A percentile compares a stretch with the other conserved stretches of the same genome.
These are phyloP conservation scores for Antitrichia curtipendula DNA, from an alignment of 225 moss, liverwort and hornwort species.

Conservation along the genomic window DNA sequence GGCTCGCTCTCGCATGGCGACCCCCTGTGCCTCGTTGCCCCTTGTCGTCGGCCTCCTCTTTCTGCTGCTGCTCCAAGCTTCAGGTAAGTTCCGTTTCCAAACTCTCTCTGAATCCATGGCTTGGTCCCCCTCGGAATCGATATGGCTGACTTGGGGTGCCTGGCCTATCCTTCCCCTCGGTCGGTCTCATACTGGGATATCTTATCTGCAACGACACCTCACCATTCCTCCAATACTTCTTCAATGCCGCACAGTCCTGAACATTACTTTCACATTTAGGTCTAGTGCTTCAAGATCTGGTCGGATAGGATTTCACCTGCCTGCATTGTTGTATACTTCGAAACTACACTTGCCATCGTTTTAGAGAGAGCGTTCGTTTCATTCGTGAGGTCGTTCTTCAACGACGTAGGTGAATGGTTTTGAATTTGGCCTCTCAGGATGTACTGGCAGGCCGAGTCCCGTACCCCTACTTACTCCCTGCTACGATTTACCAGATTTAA, in stretches of 20 bases:
- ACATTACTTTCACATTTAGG: neutral
- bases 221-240: neutral
- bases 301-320: neutral
- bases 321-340: neutral
- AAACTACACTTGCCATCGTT: neutral
- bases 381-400: neutral
- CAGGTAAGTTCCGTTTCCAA: neutral
- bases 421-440: neutral
- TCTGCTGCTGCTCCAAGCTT: constrained; percentile 1
- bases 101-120: neutral
- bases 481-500: neutral
- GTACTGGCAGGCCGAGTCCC: neutral
- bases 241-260: neutral
- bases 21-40: neutral
- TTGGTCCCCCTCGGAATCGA: neutral
- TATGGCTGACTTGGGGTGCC: neutral
- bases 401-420: neutral
- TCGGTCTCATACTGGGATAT: constrained; percentile 23
- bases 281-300: neutral
- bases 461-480: neutral
- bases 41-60: neutral
- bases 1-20: constrained; percentile 25
- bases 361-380: neutral
- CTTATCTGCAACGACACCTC: neutral
- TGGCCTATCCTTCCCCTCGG: neutral